These are phyloP conservation scores for Maudiozyma turicensis DNA, from an alignment of 805 yeast genomes.

Conservation along the genomic window DNA sequence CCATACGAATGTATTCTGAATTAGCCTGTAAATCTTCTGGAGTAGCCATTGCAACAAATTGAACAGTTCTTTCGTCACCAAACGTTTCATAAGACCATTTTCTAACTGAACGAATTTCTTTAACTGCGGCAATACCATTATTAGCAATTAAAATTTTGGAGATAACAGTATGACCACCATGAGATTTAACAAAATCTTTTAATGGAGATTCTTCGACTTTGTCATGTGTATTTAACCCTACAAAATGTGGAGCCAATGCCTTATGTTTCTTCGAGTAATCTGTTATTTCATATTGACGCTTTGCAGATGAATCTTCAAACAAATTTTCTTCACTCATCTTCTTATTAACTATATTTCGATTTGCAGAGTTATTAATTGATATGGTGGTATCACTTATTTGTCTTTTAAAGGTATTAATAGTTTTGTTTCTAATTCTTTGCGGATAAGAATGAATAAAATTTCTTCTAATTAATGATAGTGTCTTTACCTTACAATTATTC, in stretches of 20 bases:
- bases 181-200: slow-evolving; percentile 73
- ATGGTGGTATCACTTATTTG: background rate
- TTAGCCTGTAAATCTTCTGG: slow-evolving; percentile 98
- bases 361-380: background rate
- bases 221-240: slow-evolving; percentile 71
- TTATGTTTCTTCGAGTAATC: slow-evolving; percentile 31
- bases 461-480: background rate
- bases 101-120: slow-evolving; percentile 92
- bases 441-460: background rate
- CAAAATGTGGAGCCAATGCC: slow-evolving; percentile 59
- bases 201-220: slow-evolving; percentile 68
- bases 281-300: slow-evolving; percentile 22
- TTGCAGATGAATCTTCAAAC: slow-evolving; percentile 29
- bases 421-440: background rate
- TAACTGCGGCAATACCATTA: slow-evolving; percentile 98
- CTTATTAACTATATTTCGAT: background rate
- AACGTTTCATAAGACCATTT: slow-evolving; percentile 99
- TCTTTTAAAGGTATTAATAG: background rate
- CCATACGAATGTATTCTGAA: slow-evolving; percentile 97
- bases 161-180: slow-evolving; percentile 94
- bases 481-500: background rate
- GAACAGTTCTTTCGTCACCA: slow-evolving; percentile 87
- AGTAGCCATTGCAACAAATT: slow-evolving; percentile 97
- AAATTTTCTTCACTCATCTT: slow-evolving; percentile 35
- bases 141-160: slow-evolving; percentile 85